These are phyloP conservation scores for Glebionis coronaria DNA, from an alignment of 129 eudicot genomes.

Conservation along the genomic window DNA sequence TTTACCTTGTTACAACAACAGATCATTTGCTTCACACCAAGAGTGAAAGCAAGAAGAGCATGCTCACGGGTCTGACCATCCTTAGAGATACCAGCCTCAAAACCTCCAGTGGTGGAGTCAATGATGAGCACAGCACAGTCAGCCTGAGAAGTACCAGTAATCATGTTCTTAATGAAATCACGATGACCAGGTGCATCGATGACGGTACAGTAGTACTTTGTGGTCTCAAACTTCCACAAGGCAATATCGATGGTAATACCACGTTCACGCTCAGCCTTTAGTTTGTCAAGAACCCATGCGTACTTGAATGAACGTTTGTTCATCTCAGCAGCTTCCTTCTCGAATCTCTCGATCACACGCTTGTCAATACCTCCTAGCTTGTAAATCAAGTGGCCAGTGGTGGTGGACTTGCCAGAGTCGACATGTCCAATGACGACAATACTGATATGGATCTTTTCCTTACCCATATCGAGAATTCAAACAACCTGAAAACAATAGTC, in stretches of 20 bases:
- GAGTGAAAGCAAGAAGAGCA: slow-evolving; percentile 31
- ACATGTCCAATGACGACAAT: slow-evolving; percentile 31
- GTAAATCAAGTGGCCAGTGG: slow-evolving; percentile 24
- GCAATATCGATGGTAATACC: slow-evolving; percentile 29
- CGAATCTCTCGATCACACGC: slow-evolving; percentile 25
- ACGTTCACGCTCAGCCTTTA: slow-evolving; percentile 29
- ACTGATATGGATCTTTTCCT: slow-evolving; percentile 27
- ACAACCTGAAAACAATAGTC: neutral
- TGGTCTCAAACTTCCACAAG: slow-evolving; percentile 27
- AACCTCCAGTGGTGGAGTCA: slow-evolving; percentile 30
- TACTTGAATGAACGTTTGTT: slow-evolving; percentile 29
- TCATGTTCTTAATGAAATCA: slow-evolving; percentile 63
- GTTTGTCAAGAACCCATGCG: slow-evolving; percentile 28
- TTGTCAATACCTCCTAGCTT: slow-evolving; percentile 28
- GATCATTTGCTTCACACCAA: slow-evolving; percentile 30
- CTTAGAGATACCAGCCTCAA: slow-evolving; percentile 30
- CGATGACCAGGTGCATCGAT: slow-evolving; percentile 64
- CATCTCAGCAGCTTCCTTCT: slow-evolving; percentile 30
- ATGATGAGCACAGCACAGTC: slow-evolving; percentile 28
- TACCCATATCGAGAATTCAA: slow-evolving; percentile 4
- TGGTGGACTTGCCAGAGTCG: slow-evolving; percentile 29
- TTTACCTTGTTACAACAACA: slow-evolving; percentile 29
- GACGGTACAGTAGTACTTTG: slow-evolving; percentile 41
- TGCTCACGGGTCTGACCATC: slow-evolving; percentile 32
- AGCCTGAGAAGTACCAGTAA: slow-evolving; percentile 33